Evolutionary conservation across 1,284 basidiomycete species (phyloP).

Genomic region (Leccinum insolens): DNA sequence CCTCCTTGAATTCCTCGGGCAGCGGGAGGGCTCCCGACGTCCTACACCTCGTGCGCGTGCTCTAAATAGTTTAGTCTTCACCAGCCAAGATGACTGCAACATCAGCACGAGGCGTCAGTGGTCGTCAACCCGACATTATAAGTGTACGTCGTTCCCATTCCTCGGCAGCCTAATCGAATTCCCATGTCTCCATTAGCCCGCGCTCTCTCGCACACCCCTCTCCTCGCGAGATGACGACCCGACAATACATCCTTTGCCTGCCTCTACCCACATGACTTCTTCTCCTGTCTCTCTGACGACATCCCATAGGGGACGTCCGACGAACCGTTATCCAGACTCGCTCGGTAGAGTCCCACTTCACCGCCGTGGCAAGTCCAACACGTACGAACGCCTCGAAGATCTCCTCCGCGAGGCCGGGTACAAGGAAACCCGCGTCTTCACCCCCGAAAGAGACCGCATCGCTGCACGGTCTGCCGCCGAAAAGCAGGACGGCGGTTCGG

Average conservation of each 20-base stretch:
- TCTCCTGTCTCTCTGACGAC: slow-evolving; percentile 35
- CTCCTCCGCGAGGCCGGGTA: slow-evolving; percentile 84
- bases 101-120: slow-evolving; percentile 13
- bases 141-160: slow-evolving; percentile 5
- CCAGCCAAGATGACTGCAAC: slow-evolving; percentile 18
- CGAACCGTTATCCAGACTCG: slow-evolving; percentile 54
- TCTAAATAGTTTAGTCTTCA: slow-evolving; percentile 1
- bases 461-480: slow-evolving; percentile 33
- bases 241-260: slow-evolving; percentile 14
- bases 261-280: slow-evolving; percentile 3
- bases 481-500: slow-evolving; percentile 30
- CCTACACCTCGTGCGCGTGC: slow-evolving; percentile 5
- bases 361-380: slow-evolving; percentile 72
- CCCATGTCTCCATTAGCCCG: slow-evolving; percentile 16
- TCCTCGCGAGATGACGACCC: slow-evolving; percentile 12
- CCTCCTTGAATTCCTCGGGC: background rate
- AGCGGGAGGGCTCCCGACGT: slow-evolving; percentile 6
- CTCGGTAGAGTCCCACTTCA: slow-evolving; percentile 70
- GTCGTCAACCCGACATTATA: slow-evolving; percentile 23
- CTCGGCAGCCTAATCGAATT: slow-evolving; percentile 16
- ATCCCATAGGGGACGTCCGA: slow-evolving; percentile 40
- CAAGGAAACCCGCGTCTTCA: slow-evolving; percentile 86
- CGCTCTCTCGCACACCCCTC: slow-evolving; percentile 9
- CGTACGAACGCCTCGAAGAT: slow-evolving; percentile 82
- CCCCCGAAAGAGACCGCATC: slow-evolving; percentile 72